Evolutionary conservation across 306 rosid species (phyloP).

Genomic region (Dryas alaskensis): DNA sequence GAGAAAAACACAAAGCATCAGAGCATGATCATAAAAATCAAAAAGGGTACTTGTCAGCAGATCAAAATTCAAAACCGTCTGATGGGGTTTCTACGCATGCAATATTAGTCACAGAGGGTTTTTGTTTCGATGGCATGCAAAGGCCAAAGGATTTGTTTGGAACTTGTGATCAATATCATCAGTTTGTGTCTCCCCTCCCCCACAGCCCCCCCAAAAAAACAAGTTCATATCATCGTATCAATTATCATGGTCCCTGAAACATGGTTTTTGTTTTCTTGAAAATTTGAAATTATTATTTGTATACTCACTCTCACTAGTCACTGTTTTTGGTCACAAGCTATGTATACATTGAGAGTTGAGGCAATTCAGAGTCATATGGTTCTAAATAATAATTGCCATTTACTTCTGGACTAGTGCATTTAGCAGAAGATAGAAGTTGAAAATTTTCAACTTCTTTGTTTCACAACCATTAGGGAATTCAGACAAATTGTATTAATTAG

Average conservation of each 20-base stretch:
- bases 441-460: background rate
- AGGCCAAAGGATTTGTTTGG: background rate
- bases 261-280: conserved; percentile 15
- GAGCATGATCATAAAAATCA: background rate
- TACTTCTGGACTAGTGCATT: too few species aligned
- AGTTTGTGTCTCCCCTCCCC: background rate
- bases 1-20: background rate
- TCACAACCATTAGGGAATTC: background rate
- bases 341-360: too few species aligned
- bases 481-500: background rate
- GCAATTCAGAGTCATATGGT: too few species aligned
- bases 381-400: too few species aligned
- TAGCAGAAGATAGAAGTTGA: too few species aligned
- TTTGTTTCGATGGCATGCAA: conserved; percentile 14
- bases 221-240: background rate
- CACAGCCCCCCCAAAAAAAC: background rate
- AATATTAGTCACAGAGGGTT: conserved; percentile 2
- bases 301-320: background rate
- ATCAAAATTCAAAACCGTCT: conserved; percentile 24
- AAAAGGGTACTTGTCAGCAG: conserved; percentile 7
- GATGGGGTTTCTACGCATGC: background rate
- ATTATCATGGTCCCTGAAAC: conserved; percentile 13
- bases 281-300: background rate
- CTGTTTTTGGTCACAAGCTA: too few species aligned
- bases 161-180: conserved; percentile 2